A percentile compares a stretch with the other conserved stretches of the same genome.
phyloP scores from a whole-genome alignment of 495 filamentous ascomycete genomes.

The Aspergillus homomorphus region DNA sequence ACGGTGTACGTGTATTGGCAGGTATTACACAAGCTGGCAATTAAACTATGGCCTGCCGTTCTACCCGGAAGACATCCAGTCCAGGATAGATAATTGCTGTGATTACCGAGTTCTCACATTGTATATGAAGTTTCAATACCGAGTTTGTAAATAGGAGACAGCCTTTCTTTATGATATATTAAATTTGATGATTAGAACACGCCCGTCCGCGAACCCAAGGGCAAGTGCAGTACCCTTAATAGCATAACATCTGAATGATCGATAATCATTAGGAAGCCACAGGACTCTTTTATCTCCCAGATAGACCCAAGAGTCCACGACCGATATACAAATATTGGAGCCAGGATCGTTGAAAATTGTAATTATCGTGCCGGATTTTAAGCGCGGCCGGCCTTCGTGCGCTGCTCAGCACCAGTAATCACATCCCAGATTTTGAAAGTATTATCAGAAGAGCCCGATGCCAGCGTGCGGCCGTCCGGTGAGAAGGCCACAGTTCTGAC shows the following conservation, averaged over 20 bases:
- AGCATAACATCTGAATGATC: neutral
- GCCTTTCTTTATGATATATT: neutral
- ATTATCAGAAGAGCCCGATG: slow-evolving; percentile 17
- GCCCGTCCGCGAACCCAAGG: neutral
- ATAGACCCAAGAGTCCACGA: neutral
- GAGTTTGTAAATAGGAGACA: no score
- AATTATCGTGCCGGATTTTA: no score
- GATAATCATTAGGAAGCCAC: neutral
- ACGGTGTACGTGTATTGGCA: no score
- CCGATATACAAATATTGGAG: neutral
- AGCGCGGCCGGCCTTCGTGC: neutral
- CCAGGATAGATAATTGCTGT: no score
- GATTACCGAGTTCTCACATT: no score
- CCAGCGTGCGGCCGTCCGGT: slow-evolving; percentile 1
- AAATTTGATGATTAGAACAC: neutral
- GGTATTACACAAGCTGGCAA: no score
- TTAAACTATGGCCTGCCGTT: no score
- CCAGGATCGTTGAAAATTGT: no score
- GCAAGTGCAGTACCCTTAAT: neutral
- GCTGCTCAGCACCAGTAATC: neutral
- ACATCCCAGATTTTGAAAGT: slow-evolving; percentile 17
- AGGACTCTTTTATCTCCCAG: neutral
- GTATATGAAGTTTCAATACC: no score
- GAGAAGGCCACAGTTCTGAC: slow-evolving; percentile 5
- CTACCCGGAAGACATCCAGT: no score